phyloP scores from a whole-genome alignment of 495 filamentous ascomycete species.

The Talaromyces thailandensis region DNA sequence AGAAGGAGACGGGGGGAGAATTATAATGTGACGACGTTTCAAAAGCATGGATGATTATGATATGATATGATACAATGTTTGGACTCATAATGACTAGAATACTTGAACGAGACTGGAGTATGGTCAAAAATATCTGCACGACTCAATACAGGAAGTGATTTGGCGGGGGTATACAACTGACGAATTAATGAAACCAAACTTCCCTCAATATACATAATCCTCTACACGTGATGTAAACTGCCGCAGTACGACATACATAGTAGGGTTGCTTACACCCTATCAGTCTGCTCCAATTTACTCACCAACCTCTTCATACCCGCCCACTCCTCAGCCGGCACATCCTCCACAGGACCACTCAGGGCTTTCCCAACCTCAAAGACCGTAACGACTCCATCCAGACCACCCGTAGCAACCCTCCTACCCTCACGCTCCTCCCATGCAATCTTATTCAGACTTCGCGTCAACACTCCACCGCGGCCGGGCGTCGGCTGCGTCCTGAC shows the following conservation, averaged over 20 bases:
- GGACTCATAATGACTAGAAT: no score
- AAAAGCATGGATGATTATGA: background rate
- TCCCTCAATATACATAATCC: background rate
- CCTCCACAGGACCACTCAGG: constrained; percentile 64
- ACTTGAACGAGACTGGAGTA: background rate
- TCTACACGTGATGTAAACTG: background rate
- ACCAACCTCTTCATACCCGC: constrained; percentile 78
- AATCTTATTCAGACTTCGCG: constrained; percentile 80
- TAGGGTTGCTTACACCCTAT: constrained; percentile 19
- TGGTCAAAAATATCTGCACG: background rate
- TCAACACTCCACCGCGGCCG: constrained; percentile 43
- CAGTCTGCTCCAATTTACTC: constrained; percentile 50
- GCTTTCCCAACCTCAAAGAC: constrained; percentile 91
- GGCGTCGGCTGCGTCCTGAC: constrained; percentile 62
- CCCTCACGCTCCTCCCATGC: constrained; percentile 91
- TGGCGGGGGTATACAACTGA: constrained; percentile 2
- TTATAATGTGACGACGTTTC: background rate
- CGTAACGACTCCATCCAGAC: constrained; percentile 79
- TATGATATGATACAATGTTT: background rate
- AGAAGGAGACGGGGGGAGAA: background rate
- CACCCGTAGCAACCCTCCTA: constrained; percentile 75
- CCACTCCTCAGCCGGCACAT: constrained; percentile 82
- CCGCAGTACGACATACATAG: background rate
- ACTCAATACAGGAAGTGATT: background rate
- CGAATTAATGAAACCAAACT: background rate